Base-by-base conservation (phyloP, 305 asterid genomes). In the Rubia tinctorum region DNA sequence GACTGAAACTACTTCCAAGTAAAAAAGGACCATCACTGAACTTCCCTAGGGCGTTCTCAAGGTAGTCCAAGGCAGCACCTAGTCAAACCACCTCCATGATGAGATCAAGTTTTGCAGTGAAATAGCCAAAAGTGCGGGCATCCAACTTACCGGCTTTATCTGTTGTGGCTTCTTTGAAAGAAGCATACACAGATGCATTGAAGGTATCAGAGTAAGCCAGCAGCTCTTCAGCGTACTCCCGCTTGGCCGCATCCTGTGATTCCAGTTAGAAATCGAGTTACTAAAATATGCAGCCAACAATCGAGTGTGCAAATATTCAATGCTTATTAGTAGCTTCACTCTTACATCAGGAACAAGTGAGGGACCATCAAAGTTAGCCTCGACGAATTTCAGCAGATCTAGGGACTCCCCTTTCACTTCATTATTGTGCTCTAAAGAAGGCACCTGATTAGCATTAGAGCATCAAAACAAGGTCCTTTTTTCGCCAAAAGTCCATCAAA, bases 381-480 rank as follows among this genome's bases (percentile, higher is more conserved):
- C 89, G 5, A 93, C 77, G 70, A 86, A 93, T 72, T 84, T 85
- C 70, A 90, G 87, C 85, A 90, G 86, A 77, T 89, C 93, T 18
- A 93, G 90, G 73, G 96, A 89, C 84, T 93, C 97, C 75, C 97
- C 96, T 78, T 74, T 93, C 69, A 90, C 87, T 82, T 88, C 86
- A 43, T 87, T 87, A 78, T 87, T 85, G 85, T 91, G 91, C 75
- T 93, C 98, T 55, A 93, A 75, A 14, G 91, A 67, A 4, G 96
- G 97, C 44, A 90, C 98, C 96, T 90, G 67, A 25, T 74, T 0
- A 10, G 59, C 68, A 43, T 45, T 25, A 45, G 40, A 72, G 30
- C 45, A 69, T 45, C 22, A 30, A 55, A 34, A 56, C 17, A 73
- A 43, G 37, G 17, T 60, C 43, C n/a, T 6, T 45, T 7, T 7